Conservation (phyloP, 164 flowering plant species). For the Liriodendron chinense region DNA sequence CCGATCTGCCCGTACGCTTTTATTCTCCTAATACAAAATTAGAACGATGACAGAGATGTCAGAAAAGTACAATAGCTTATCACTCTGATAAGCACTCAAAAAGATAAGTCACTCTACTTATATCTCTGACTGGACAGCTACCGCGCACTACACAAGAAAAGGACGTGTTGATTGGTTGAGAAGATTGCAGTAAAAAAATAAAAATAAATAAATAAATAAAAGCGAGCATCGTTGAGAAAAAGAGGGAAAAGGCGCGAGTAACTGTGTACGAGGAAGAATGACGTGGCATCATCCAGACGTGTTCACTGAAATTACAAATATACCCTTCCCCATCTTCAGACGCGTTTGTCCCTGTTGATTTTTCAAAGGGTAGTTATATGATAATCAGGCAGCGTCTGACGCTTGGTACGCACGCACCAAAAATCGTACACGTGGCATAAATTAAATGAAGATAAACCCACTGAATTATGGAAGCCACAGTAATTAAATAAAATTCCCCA, state of each 20-base stretch:
- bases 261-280: conserved; percentile 13
- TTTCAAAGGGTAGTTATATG: no score
- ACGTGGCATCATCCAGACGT: conserved; percentile 7
- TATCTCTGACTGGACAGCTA: conserved; percentile 21
- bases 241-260: neutral
- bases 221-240: neutral
- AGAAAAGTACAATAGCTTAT: neutral
- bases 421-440: no score
- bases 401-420: no score
- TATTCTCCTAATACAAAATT: conserved; percentile 11
- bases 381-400: no score
- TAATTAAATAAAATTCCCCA: no score
- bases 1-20: conserved; percentile 10
- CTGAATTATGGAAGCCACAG: no score
- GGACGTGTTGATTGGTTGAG: conserved; percentile 15
- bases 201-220: neutral
- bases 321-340: neutral
- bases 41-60: conserved; percentile 11
- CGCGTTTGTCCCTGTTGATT: no score
- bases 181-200: conserved; percentile 9
- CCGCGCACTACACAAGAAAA: conserved; percentile 15
- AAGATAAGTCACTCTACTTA: no score
- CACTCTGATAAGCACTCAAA: no score
- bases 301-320: neutral
- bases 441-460: no score